Evolutionary conservation across 306 rosid species (phyloP).

Genomic region (Hippophae gyantsensis): DNA sequence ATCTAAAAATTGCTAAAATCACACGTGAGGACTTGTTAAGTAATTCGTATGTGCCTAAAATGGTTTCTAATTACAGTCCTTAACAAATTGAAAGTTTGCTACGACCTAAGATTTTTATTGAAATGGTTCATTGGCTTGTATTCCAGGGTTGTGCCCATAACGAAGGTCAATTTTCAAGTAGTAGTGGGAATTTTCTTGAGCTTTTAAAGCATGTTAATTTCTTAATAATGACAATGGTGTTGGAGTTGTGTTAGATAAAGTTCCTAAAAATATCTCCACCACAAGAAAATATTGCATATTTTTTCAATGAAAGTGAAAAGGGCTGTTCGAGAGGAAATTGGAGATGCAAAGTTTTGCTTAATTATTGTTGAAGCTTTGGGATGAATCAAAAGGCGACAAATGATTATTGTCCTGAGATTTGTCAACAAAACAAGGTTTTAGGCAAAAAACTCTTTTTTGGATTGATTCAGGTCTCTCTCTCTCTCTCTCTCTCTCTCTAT

Average conservation of each 20-base stretch:
- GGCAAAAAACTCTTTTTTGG: not conserved
- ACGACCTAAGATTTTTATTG: not conserved
- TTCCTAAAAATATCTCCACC: not conserved
- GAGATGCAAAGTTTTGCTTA: not conserved
- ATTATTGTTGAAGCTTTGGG: conserved; percentile 4
- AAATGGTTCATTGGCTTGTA: not conserved
- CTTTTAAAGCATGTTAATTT: not conserved
- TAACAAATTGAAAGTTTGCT: not conserved
- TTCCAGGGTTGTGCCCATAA: not conserved
- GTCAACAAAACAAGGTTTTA: conserved; percentile 4
- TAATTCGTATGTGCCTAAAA: not conserved
- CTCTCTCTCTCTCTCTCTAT: no score
- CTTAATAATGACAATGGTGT: not conserved
- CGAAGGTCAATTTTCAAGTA: not conserved
- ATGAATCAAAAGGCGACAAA: not conserved
- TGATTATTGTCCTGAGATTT: not conserved
- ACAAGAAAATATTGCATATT: not conserved
- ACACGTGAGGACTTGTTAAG: not conserved
- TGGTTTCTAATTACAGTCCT: not conserved
- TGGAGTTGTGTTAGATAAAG: not conserved
- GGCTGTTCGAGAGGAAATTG: not conserved
- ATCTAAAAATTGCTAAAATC: not conserved
- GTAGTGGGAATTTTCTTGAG: not conserved
- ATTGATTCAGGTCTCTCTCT: not conserved
- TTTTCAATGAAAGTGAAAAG: not conserved